Evolutionary conservation across 257 asterid species (phyloP).

Genomic region (Capsicum pubescens): DNA sequence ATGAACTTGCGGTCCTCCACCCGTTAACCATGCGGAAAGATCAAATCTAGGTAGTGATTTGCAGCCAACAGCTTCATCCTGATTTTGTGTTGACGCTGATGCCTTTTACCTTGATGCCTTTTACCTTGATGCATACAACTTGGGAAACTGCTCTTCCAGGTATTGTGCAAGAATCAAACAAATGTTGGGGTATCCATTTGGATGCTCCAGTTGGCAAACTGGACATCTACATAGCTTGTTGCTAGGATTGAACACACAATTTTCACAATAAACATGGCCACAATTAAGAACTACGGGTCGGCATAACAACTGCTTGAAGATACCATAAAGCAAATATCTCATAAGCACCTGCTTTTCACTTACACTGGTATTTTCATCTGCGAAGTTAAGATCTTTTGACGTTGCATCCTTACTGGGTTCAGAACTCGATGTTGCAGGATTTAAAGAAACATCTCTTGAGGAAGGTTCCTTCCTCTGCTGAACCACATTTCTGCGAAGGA

Average conservation of each 20-base stretch:
- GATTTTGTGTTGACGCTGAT: neutral
- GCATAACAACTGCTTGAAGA: slow-evolving; percentile 62
- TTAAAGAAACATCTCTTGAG: slow-evolving; percentile 28
- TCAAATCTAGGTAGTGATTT: too few species aligned
- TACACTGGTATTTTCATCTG: slow-evolving; percentile 33
- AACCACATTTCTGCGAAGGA: slow-evolving; percentile 23
- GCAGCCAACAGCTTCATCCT: too few species aligned
- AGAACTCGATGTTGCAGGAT: slow-evolving; percentile 33
- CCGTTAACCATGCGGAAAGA: too few species aligned
- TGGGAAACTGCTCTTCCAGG: slow-evolving; percentile 56
- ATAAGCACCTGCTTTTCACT: slow-evolving; percentile 38
- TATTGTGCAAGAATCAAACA: slow-evolving; percentile 73
- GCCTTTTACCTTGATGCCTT: slow-evolving; percentile 49
- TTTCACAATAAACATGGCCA: slow-evolving; percentile 77
- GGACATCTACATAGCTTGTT: slow-evolving; percentile 60
- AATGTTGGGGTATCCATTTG: slow-evolving; percentile 60
- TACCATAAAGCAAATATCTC: slow-evolving; percentile 53
- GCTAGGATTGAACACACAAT: slow-evolving; percentile 48
- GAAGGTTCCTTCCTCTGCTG: slow-evolving; percentile 30
- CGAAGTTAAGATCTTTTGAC: slow-evolving; percentile 26
- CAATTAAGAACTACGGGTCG: slow-evolving; percentile 76
- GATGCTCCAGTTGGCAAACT: slow-evolving; percentile 61
- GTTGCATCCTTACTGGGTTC: slow-evolving; percentile 30
- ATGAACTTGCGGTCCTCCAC: too few species aligned
- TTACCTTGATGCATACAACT: slow-evolving; percentile 57